phyloP scores from a whole-genome alignment of 2,329 filamentous ascomycete species.

The Pseudocercospora musae region DNA sequence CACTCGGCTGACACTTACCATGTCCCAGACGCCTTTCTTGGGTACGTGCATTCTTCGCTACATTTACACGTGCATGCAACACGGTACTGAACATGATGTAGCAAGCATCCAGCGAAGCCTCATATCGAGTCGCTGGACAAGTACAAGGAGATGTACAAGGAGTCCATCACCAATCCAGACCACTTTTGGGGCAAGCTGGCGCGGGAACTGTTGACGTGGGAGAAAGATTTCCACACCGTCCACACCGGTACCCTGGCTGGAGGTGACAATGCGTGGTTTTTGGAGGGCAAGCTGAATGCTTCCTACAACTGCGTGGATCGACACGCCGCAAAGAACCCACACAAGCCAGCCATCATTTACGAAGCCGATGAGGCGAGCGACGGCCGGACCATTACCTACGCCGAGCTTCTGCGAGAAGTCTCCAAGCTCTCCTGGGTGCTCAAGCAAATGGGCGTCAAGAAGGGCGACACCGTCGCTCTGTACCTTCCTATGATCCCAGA shows the following conservation, averaged over 20 bases:
- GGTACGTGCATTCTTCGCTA: constrained; percentile 33
- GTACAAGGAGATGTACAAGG: constrained; percentile 63
- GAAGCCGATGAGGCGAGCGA: constrained; percentile 89
- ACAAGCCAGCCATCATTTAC: constrained; percentile 96
- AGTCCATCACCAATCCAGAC: constrained; percentile 86
- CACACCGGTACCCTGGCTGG: constrained; percentile 69
- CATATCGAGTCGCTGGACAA: constrained; percentile 59
- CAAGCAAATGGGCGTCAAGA: constrained; percentile 92
- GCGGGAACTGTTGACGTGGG: constrained; percentile 86
- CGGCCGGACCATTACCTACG: constrained; percentile 86
- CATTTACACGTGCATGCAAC: not conserved
- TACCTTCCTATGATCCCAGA: constrained; percentile 99
- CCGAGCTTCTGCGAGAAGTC: constrained; percentile 88
- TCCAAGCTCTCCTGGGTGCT: constrained; percentile 82
- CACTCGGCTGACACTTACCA: constrained; percentile 28
- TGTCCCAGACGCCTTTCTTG: constrained; percentile 37
- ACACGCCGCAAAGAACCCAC: constrained; percentile 89
- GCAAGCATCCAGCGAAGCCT: constrained; percentile 59
- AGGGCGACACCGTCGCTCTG: constrained; percentile 94
- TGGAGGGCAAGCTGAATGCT: constrained; percentile 89
- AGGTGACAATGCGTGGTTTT: constrained; percentile 91
- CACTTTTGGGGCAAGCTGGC: constrained; percentile 87
- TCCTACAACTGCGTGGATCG: constrained; percentile 97
- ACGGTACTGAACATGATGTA: constrained; percentile 29
- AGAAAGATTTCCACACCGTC: constrained; percentile 87